These are phyloP conservation scores for Cucurbitaria berberidis DNA, from an alignment of 2,329 filamentous ascomycete species.

Conservation along the genomic window DNA sequence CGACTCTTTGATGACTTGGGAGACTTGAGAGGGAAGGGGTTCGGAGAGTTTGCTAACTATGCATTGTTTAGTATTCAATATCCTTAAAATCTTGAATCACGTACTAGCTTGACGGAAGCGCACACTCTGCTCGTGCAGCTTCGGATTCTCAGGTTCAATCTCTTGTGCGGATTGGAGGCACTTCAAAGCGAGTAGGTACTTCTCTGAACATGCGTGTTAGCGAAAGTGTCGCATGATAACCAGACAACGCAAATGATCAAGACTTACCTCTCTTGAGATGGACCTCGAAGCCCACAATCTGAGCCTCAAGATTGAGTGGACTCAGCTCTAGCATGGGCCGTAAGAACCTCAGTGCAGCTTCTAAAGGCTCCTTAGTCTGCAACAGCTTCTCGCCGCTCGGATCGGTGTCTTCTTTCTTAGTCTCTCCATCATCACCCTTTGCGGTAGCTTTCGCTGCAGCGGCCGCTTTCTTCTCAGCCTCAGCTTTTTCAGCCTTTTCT, in stretches of 20 bases:
- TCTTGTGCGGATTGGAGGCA: conserved; percentile 77
- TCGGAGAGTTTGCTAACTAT: conserved; percentile 47
- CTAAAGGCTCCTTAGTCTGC: conserved; percentile 80
- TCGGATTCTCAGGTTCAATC: conserved; percentile 72
- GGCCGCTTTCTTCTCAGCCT: conserved; percentile 78
- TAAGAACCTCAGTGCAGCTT: conserved; percentile 87
- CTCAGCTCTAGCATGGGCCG: conserved; percentile 80
- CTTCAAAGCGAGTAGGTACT: conserved; percentile 84
- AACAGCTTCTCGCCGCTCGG: conserved; percentile 81
- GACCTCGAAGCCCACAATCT: conserved; percentile 88
- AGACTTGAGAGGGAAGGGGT: conserved; percentile 68
- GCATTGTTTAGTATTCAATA: conserved; percentile 7
- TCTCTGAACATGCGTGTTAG: conserved; percentile 62
- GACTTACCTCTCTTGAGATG: conserved; percentile 80
- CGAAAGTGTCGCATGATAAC: not conserved
- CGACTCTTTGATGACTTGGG: conserved; percentile 71
- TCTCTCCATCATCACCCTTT: conserved; percentile 65
- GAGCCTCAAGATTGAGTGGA: conserved; percentile 79
- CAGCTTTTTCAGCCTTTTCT: conserved; percentile 74
- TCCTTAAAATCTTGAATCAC: conserved; percentile 49
- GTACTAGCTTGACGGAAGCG: conserved; percentile 68
- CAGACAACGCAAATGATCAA: not conserved
- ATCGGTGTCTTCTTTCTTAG: conserved; percentile 89
- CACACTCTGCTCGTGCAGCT: conserved; percentile 75
- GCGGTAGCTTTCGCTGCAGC: conserved; percentile 65